Conservation (phyloP, 139 green algal genomes). For the Trebouxia sp. region DNA sequence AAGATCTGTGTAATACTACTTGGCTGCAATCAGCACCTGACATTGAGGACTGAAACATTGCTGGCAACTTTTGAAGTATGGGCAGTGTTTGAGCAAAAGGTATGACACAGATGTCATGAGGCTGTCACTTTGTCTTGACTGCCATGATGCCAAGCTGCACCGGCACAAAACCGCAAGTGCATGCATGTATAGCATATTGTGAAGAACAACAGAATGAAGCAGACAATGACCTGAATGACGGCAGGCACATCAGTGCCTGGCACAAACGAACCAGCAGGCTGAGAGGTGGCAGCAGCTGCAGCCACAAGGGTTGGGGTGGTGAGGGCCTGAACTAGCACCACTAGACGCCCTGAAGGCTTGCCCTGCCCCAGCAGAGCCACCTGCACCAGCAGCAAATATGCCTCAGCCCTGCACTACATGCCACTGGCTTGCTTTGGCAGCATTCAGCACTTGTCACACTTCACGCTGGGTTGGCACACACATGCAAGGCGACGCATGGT, state of each 20-base stretch:
- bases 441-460: not conserved
- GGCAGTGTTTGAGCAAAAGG: too few species aligned
- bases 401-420: not conserved
- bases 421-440: not conserved
- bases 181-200: not conserved
- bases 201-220: not conserved
- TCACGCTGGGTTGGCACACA: not conserved
- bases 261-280: not conserved
- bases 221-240: slow-evolving; percentile 11
- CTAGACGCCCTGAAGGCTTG: slow-evolving; percentile 36
- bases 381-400: slow-evolving; percentile 47
- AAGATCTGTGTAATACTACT: not conserved
- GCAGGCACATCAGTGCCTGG: not conserved
- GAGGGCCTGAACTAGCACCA: slow-evolving; percentile 71
- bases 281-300: not conserved
- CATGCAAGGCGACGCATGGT: not conserved
- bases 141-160: too few species aligned
- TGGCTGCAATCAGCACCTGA: not conserved
- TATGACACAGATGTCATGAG: too few species aligned
- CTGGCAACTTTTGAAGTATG: too few species aligned
- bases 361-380: slow-evolving; percentile 57
- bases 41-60: not conserved
- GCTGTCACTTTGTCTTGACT: too few species aligned
- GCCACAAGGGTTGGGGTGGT: slow-evolving; percentile 44
- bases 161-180: too few species aligned